A percentile compares a stretch with the other conserved stretches of the same genome.
phyloP scores from a whole-genome alignment of 202 grass and related monocot species.

The Schoenoplectus triqueter region DNA sequence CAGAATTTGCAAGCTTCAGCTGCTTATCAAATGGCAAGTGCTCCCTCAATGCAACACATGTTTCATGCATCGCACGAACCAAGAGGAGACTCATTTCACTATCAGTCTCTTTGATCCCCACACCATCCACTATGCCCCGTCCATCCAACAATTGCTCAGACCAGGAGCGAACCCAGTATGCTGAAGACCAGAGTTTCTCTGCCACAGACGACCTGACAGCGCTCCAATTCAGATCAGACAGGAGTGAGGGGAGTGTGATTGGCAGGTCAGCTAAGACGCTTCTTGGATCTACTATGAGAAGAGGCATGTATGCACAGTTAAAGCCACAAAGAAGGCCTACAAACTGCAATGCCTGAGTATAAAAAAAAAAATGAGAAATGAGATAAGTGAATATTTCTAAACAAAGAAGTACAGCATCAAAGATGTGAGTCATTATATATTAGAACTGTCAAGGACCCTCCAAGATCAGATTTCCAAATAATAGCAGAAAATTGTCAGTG shows the following conservation, averaged over 20 bases:
- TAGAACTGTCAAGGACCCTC: background rate
- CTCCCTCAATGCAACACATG: slow-evolving; percentile 71
- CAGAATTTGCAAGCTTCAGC: slow-evolving; percentile 75
- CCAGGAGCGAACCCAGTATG: slow-evolving; percentile 55
- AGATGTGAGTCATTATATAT: background rate
- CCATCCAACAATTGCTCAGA: slow-evolving; percentile 41
- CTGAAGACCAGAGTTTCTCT: slow-evolving; percentile 77
- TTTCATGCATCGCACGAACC: slow-evolving; percentile 49
- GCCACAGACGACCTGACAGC: slow-evolving; percentile 47
- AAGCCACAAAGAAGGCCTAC: slow-evolving; percentile 71
- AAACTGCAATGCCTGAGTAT: slow-evolving; percentile 68
- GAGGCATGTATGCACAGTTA: slow-evolving; percentile 86
- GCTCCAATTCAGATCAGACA: slow-evolving; percentile 66
- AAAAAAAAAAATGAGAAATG: slow-evolving; percentile 17
- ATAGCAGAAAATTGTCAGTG: background rate
- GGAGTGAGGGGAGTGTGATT: slow-evolving; percentile 70
- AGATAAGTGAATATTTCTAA: slow-evolving; percentile 3
- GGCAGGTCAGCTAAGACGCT: slow-evolving; percentile 74
- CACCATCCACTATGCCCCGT: slow-evolving; percentile 27
- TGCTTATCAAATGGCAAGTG: slow-evolving; percentile 70
- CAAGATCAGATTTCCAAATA: background rate
- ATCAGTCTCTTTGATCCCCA: slow-evolving; percentile 58
- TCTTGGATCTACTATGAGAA: slow-evolving; percentile 71
- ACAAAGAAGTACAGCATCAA: background rate
- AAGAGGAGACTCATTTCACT: slow-evolving; percentile 51